These are phyloP conservation scores for Phaeosphaeria sp. DNA, from an alignment of 2,329 filamentous ascomycete genomes.

Conservation along the genomic window DNA sequence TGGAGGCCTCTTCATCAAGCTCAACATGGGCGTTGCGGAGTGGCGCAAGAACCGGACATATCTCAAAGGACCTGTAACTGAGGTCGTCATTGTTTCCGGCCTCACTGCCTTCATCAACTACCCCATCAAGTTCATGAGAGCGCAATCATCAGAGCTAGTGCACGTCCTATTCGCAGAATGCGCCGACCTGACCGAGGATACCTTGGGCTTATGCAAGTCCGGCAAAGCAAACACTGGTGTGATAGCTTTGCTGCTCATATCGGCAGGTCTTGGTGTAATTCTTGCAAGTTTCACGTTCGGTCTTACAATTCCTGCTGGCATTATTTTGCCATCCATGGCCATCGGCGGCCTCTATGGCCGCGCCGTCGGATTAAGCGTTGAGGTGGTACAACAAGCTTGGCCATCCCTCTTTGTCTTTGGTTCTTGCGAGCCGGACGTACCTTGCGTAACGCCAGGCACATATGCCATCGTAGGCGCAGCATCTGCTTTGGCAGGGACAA, in stretches of 20 bases:
- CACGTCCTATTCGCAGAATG: conserved; percentile 93
- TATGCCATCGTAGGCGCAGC: conserved; percentile 97
- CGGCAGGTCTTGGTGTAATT: conserved; percentile 82
- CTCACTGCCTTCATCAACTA: conserved; percentile 91
- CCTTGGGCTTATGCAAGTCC: conserved; percentile 87
- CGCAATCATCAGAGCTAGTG: conserved; percentile 88
- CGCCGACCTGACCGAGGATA: conserved; percentile 79
- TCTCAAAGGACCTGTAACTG: conserved; percentile 72
- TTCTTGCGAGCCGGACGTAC: conserved; percentile 82
- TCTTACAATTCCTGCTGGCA: conserved; percentile 90
- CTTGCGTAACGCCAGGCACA: conserved; percentile 90
- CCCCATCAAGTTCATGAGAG: conserved; percentile 94
- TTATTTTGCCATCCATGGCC: conserved; percentile 94
- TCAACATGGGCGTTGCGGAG: conserved; percentile 84
- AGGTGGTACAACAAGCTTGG: conserved; percentile 83
- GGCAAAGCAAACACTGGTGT: conserved; percentile 82
- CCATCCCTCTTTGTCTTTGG: conserved; percentile 79
- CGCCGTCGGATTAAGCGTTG: conserved; percentile 85
- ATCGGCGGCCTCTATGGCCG: conserved; percentile 91
- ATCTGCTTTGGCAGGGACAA: conserved; percentile 90
- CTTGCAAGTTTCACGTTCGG: conserved; percentile 90
- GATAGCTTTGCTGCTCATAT: conserved; percentile 81
- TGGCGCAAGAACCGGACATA: conserved; percentile 78
- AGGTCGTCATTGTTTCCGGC: conserved; percentile 80
- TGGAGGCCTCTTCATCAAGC: conserved; percentile 90